Evolutionary conservation across 2,329 filamentous ascomycete genomes (phyloP), one percentile per base, ranked within the genome.

Genomic region (Microdochium nivale): DNA sequence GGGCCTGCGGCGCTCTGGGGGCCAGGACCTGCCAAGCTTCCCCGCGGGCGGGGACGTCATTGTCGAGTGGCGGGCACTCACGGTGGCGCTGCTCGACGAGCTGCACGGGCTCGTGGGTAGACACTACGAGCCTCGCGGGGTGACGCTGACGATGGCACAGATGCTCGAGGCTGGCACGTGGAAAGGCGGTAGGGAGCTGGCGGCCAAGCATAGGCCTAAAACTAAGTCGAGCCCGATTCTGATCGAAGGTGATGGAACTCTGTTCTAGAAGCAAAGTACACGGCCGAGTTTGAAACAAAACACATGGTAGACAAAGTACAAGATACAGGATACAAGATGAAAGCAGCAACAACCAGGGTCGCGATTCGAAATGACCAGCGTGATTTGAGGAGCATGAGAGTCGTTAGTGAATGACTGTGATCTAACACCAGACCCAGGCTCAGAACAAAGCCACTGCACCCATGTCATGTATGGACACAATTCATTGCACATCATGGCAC

Each of bases 151-250:
- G 40, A 70, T 97, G 59, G 84, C 91, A 5, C 94, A 99, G 67
- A 83, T 99, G 73, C 77, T 99, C 19, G 94, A 97, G 69, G 94
- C 92, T 14, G 94, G 94, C 49, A 95, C 89, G 65, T 99, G 94
- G 92, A 97, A 97, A 87, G 91, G 94, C 69, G 71, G 81, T 53
- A 78, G 88, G 65, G 88, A 92, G 70, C 76, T 92, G 60, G 88
- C 88, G 49, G 88, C 90, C 64, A 83, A 90, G 52, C 84, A 80
- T 46, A 76, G 88, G 52, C 88, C 88, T 16, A 86, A 88, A 60
- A 92, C 88, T 13, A 89, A 86, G 70, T 86, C 88, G 57, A 88
- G 88, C 51, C 88, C 88, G 13, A 91, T 94, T 64, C 83, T 90
- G 74, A 90, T 91, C 59, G 71, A 86, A 52, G 88, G 86, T 55